Evolutionary conservation across 2,329 filamentous ascomycete genomes (phyloP), one percentile per base, ranked within the genome.

Genomic region (Talaromyces sp.): DNA sequence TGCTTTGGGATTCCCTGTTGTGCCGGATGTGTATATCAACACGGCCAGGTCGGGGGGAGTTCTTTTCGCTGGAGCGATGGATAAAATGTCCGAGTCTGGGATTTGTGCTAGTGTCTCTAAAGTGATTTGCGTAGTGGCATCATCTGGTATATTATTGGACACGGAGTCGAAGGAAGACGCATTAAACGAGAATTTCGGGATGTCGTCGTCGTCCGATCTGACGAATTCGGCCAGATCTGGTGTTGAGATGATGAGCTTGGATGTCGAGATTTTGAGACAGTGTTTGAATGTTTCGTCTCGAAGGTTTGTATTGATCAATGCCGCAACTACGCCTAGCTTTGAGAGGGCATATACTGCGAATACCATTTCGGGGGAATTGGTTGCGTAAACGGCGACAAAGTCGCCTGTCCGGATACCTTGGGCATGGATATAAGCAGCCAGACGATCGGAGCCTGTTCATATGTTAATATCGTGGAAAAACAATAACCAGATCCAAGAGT

Each of bases 331-430:
- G 17, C 78, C 76, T 36, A 80, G 58, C 59, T 77, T 79, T 0
- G 76, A 72, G n/a, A 80, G 65, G 1, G 77, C 78, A 46, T 77
- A 71, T 13, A 75, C 67, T 1, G 68, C 67, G 17, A 79, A 68
- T 1, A 79, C 70, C 75, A 80, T 79, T 61, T 80, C 78, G 0
- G 77, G 77, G 0, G 77, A 79, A 60, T 81, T 81, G 11, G 71
- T 76, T 50, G 73, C 77, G 65, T 78, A 80, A 1, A 80, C 71
- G 4, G 71, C 77, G 15, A 80, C 73, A 45, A 73, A 73, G 59
- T 79, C 76, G 2, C 74, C 73, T 0, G 69, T 55, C 28, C 65
- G 64, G 13, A 80, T 64, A 9, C 69, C 73, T 53, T 72, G 68
- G 4, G 62, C 63, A 53, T 73, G 69, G 25, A 80, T 65, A 25